Percentiles rank a stretch among this genome's conserved stretches.
phyloP scores from a whole-genome alignment of 768 basidiomycete species.

The Kwoniella shandongensis region DNA sequence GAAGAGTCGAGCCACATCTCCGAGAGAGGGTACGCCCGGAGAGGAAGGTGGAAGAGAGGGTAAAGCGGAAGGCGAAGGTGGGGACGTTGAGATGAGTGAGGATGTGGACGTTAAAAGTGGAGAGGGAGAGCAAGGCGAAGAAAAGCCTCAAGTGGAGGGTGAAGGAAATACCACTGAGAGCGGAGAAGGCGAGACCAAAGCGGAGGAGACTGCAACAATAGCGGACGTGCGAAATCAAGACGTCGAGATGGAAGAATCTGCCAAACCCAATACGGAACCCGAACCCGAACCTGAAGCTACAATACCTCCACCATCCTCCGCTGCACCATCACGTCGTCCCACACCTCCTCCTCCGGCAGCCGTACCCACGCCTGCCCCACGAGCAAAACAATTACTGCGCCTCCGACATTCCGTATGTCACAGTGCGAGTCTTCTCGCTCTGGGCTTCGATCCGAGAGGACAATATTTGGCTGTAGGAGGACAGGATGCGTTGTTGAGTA shows the following conservation, averaged over 20 bases:
- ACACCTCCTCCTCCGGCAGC: slow-evolving; percentile 18
- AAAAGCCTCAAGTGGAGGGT: not conserved
- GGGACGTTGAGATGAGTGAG: slow-evolving; percentile 17
- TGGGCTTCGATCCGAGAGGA: slow-evolving; percentile 39
- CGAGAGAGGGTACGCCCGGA: slow-evolving; percentile 21
- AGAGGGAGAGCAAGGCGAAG: slow-evolving; percentile 1
- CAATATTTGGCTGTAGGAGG: slow-evolving; percentile 43
- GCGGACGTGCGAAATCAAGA: slow-evolving; percentile 10
- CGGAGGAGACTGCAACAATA: not conserved
- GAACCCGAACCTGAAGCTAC: slow-evolving; percentile 3
- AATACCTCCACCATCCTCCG: slow-evolving; percentile 13
- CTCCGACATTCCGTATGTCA: slow-evolving; percentile 37
- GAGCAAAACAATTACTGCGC: slow-evolving; percentile 25
- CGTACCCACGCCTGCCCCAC: not conserved
- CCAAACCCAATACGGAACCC: not conserved
- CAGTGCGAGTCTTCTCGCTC: slow-evolving; percentile 29
- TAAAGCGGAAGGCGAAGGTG: not conserved
- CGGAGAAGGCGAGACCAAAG: not conserved
- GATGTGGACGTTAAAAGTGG: not conserved
- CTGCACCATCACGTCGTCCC: slow-evolving; percentile 13
- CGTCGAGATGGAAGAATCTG: slow-evolving; percentile 12
- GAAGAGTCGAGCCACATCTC: slow-evolving; percentile 20
- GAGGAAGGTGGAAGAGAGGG: slow-evolving; percentile 7
- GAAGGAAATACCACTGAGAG: slow-evolving; percentile 1
- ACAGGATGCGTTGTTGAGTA: slow-evolving; percentile 45